These are phyloP conservation scores for Nicotiana rustica DNA, from an alignment of 305 asterid genomes.

Conservation along the genomic window DNA sequence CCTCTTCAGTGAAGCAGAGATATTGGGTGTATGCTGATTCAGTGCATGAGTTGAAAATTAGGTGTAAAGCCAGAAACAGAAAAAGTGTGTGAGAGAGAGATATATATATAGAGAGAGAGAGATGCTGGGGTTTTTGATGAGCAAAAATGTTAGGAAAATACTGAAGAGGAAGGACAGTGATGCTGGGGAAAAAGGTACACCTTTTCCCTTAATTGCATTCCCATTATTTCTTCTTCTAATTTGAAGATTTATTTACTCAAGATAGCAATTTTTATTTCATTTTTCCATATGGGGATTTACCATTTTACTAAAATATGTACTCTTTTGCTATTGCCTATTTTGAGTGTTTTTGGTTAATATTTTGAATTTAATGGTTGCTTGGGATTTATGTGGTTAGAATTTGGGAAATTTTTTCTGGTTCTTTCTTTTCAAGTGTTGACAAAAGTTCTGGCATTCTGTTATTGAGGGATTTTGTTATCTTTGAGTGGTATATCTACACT, in stretches of 20 bases:
- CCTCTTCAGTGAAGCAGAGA: background rate
- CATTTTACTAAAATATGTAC: background rate
- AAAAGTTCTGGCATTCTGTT: background rate
- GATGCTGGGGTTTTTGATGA: constrained; percentile 69
- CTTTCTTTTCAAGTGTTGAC: background rate
- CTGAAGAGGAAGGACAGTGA: constrained; percentile 99
- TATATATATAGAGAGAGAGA: background rate
- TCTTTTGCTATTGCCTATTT: background rate
- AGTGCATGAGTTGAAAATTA: constrained; percentile 17
- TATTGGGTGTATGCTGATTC: constrained; percentile 14
- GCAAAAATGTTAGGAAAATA: constrained; percentile 80
- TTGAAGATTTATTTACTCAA: background rate
- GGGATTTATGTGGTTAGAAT: background rate
- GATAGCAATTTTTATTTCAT: background rate
- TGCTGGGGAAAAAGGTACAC: constrained; percentile 87
- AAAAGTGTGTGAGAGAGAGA: background rate
- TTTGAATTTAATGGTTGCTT: background rate
- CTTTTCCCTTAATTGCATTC: background rate
- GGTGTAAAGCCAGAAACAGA: background rate
- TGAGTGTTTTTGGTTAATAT: background rate
- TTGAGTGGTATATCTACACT: background rate
- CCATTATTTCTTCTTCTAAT: too few relatives aligned
- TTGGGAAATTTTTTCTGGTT: background rate
- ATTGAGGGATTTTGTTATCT: background rate
- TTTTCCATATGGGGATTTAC: background rate